Conservation (phyloP, 257 asterid genomes). For the Gentiana straminea region DNA sequence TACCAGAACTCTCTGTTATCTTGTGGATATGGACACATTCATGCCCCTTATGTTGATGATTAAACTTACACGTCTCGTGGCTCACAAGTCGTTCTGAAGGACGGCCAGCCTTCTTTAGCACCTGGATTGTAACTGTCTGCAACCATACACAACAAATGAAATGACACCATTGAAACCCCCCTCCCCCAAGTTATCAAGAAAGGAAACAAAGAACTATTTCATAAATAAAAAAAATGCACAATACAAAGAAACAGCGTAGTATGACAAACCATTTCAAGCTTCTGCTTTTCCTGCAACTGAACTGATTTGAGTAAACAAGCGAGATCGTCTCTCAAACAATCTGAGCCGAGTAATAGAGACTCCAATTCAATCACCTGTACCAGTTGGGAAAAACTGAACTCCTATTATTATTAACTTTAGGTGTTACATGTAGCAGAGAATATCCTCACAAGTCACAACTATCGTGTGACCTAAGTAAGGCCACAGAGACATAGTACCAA, state of each 20-base stretch:
- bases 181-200: neutral
- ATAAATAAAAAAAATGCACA: too few relatives aligned
- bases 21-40: conserved; percentile 79
- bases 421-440: neutral
- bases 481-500: neutral
- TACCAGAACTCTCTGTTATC: conserved; percentile 91
- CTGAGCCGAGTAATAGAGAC: conserved; percentile 54
- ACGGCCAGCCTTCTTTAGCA: conserved; percentile 84
- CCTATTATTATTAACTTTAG: neutral
- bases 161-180: conserved; percentile 1
- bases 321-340: conserved; percentile 69
- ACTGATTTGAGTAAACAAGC: conserved; percentile 65
- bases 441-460: neutral
- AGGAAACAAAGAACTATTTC: too few relatives aligned
- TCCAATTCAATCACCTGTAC: conserved; percentile 77
- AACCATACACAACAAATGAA: conserved; percentile 8
- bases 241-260: neutral
- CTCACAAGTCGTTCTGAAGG: conserved; percentile 88
- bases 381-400: conserved; percentile 4
- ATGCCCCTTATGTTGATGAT: conserved; percentile 46
- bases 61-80: conserved; percentile 72
- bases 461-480: neutral
- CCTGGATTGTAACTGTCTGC: conserved; percentile 87
- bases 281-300: conserved; percentile 84
- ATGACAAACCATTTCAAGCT: conserved; percentile 62